Evolutionary conservation across 768 basidiomycete genomes (phyloP).

Genomic region (Suillus spraguei): DNA sequence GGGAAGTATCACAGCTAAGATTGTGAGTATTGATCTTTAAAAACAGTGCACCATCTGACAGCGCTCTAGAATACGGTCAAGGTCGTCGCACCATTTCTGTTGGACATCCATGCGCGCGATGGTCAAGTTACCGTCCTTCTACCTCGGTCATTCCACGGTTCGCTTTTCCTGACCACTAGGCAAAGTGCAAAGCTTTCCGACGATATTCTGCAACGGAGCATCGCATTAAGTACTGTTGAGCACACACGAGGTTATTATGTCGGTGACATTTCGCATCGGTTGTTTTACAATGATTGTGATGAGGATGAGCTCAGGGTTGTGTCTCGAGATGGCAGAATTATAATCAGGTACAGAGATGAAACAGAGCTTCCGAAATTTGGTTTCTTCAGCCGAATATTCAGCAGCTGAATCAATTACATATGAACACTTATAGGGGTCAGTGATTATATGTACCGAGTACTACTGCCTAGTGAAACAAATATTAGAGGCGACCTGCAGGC

Average conservation of each 20-base stretch:
- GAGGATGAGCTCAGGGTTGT: constrained; percentile 43
- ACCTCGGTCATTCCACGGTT: constrained; percentile 45
- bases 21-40: constrained; percentile 13
- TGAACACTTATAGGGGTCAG: not conserved
- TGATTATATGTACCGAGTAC: not conserved
- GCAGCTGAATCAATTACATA: constrained; percentile 4
- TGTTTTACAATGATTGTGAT: constrained; percentile 33
- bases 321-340: constrained; percentile 39
- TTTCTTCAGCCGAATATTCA: constrained; percentile 19
- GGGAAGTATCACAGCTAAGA: constrained; percentile 14
- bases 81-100: constrained; percentile 15
- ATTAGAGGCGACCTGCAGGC: too few species aligned
- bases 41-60: not conserved
- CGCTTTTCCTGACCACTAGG: constrained; percentile 35
- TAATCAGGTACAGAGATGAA: constrained; percentile 41
- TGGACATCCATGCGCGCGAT: constrained; percentile 20
- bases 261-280: constrained; percentile 40
- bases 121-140: constrained; percentile 40
- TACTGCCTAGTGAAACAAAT: not conserved
- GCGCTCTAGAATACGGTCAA: constrained; percentile 17
- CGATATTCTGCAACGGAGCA: constrained; percentile 31
- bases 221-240: constrained; percentile 36
- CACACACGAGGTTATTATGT: constrained; percentile 40
- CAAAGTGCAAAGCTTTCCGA: constrained; percentile 36
- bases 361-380: constrained; percentile 14